Percentiles rank a stretch among this genome's conserved stretches.
These are phyloP conservation scores for Neofusicoccum sp. DNA, from an alignment of 2,329 filamentous ascomycete genomes.

Conservation along the genomic window DNA sequence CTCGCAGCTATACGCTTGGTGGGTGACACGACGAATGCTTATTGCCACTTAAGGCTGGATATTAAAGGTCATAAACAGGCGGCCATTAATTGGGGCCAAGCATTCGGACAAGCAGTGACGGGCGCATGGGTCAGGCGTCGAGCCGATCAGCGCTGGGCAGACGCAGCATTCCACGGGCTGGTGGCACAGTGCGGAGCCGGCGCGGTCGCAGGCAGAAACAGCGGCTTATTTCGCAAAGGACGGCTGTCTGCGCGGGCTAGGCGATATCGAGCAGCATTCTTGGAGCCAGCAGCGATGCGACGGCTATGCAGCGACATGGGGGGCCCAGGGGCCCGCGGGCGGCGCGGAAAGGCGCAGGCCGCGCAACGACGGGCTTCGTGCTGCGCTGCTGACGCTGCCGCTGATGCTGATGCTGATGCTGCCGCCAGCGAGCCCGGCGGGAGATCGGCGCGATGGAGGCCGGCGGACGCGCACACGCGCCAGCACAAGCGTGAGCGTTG, in stretches of 20 bases:
- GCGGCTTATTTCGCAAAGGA: not conserved
- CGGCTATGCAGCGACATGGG: conserved; percentile 1
- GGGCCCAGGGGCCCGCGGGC: not conserved
- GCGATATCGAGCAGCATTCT: not conserved
- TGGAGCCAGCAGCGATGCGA: not conserved
- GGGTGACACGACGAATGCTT: no score
- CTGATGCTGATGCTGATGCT: no score
- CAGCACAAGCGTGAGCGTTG: not conserved
- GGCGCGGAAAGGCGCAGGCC: conserved; percentile 1
- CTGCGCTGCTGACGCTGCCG: no score
- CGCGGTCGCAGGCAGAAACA: conserved; percentile 4
- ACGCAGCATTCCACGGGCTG: not conserved
- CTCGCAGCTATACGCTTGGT: not conserved
- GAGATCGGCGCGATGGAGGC: conserved; percentile 7
- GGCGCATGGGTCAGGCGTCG: not conserved
- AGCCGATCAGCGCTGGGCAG: not conserved
- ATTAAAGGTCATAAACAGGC: not conserved
- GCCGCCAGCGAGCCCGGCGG: not conserved
- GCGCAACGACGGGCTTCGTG: not conserved
- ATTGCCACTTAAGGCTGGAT: not conserved
- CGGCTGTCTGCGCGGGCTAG: not conserved
- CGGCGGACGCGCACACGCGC: not conserved
- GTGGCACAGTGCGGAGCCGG: not conserved
- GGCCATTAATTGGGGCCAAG: not conserved
- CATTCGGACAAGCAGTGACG: not conserved